Percentiles rank a stretch among this genome's conserved stretches.
phyloP scores from a whole-genome alignment of 2,329 filamentous ascomycete species.

The Fusarium secorum region DNA sequence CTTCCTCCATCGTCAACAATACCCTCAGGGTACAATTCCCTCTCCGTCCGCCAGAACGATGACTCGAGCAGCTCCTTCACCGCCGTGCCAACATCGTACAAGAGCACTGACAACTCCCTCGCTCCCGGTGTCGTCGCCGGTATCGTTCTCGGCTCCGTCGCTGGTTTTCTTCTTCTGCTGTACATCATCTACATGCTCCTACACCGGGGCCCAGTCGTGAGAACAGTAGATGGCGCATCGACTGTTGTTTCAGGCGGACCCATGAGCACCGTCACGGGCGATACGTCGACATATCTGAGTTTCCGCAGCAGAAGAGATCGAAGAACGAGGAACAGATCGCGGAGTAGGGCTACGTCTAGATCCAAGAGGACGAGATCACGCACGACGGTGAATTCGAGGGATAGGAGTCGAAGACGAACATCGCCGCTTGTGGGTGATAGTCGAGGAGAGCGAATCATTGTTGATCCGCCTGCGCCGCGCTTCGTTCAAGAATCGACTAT shows the following conservation, averaged over 20 bases:
- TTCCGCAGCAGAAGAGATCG: conserved; percentile 32
- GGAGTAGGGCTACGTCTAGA: conserved; percentile 26
- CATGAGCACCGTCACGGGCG: conserved; percentile 35
- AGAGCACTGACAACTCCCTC: conserved; percentile 49
- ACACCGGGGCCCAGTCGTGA: conserved; percentile 51
- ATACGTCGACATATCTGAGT: conserved; percentile 36
- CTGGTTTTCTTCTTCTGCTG: conserved; percentile 61
- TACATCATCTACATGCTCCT: conserved; percentile 61
- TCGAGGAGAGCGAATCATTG: conserved; percentile 36
- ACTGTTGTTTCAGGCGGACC: conserved; percentile 19
- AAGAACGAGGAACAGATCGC: conserved; percentile 16
- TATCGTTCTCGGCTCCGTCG: conserved; percentile 56
- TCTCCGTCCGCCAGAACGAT: conserved; percentile 34
- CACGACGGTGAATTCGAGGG: conserved; percentile 25
- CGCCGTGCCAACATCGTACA: conserved; percentile 49
- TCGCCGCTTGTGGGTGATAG: conserved; percentile 31
- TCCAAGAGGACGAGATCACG: conserved; percentile 38
- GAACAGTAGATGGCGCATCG: conserved; percentile 32
- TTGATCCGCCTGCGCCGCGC: conserved; percentile 44
- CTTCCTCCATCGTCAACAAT: conserved; percentile 25
- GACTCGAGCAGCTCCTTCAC: conserved; percentile 36
- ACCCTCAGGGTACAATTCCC: conserved; percentile 20
- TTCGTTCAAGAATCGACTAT: conserved; percentile 36
- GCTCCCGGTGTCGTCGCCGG: conserved; percentile 54
- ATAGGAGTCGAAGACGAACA: conserved; percentile 25